Percentiles rank a stretch among this genome's conserved stretches.
Evolutionary conservation across 768 basidiomycete genomes (phyloP).

Genomic region (Tricholoma furcatifolium): DNA sequence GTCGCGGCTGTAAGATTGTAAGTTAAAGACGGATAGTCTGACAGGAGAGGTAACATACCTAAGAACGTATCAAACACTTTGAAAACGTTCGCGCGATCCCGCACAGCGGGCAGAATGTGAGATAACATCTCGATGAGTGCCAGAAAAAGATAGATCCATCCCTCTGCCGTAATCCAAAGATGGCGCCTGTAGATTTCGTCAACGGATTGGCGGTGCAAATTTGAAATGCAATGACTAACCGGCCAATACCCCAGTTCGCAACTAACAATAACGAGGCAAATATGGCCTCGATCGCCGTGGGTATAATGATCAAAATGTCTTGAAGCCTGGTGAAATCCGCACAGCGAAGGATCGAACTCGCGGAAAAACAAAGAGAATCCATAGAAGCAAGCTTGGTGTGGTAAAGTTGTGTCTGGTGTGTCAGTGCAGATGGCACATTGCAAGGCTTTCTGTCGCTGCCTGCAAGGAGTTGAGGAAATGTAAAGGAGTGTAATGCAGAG

Average conservation of each 20-base stretch:
- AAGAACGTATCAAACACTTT: conserved; percentile 55
- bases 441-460: neutral
- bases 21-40: neutral
- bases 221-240: conserved; percentile 35
- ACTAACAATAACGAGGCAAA: conserved; percentile 54
- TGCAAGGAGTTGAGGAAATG: conserved; percentile 12
- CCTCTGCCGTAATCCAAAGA: conserved; percentile 60
- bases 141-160: conserved; percentile 57
- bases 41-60: conserved; percentile 44
- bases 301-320: conserved; percentile 54
- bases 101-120: conserved; percentile 51
- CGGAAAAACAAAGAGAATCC: conserved; percentile 66
- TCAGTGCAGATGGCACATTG: conserved; percentile 14
- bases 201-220: neutral
- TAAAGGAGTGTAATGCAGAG: conserved; percentile 49
- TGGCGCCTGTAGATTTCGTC: conserved; percentile 39
- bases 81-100: conserved; percentile 44
- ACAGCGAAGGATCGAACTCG: conserved; percentile 72
- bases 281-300: conserved; percentile 61
- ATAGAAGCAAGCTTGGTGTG: conserved; percentile 31
- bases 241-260: conserved; percentile 44
- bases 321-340: conserved; percentile 46
- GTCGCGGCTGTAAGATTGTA: conserved; percentile 38
- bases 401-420: conserved; percentile 1
- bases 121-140: conserved; percentile 61